These are phyloP conservation scores for Stenogyne calaminthoides DNA, from an alignment of 305 asterid genomes.

Conservation along the genomic window DNA sequence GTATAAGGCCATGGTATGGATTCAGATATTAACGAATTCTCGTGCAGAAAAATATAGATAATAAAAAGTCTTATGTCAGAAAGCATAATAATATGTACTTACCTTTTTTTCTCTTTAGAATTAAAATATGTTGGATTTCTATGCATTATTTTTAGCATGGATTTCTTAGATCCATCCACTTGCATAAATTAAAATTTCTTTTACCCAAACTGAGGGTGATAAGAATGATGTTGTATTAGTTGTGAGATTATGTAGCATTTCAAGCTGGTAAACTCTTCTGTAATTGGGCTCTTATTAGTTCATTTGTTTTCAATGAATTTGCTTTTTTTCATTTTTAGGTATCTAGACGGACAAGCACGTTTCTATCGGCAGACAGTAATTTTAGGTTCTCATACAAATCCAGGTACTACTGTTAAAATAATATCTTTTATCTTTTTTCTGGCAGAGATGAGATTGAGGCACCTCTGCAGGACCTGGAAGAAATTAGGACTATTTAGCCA, in stretches of 20 bases:
- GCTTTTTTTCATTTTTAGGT: conserved; percentile 51
- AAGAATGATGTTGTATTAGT: conserved; percentile 9
- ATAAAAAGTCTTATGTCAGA: neutral
- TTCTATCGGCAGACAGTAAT: conserved; percentile 87
- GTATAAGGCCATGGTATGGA: conserved; percentile 86
- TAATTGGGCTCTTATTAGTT: conserved; percentile 13
- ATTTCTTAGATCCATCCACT: neutral
- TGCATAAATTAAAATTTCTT: neutral
- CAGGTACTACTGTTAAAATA: conserved; percentile 52
- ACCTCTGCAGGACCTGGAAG: neutral
- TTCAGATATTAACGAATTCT: neutral
- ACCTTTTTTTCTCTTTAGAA: neutral
- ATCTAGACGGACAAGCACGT: conserved; percentile 80
- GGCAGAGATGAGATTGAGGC: conserved; percentile 16
- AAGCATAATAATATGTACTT: neutral
- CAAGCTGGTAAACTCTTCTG: conserved; percentile 11
- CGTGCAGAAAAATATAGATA: neutral
- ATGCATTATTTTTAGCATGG: neutral
- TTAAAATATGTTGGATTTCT: neutral
- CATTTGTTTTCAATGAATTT: conserved; percentile 19
- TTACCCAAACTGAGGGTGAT: conserved; percentile 7
- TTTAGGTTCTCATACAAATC: conserved; percentile 79
- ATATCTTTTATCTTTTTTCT: neutral
- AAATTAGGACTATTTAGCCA: neutral
- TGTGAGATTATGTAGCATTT: conserved; percentile 18